Conservation (phyloP, 2,329 filamentous ascomycete genomes). For the Colletotrichum cuscutae region DNA sequence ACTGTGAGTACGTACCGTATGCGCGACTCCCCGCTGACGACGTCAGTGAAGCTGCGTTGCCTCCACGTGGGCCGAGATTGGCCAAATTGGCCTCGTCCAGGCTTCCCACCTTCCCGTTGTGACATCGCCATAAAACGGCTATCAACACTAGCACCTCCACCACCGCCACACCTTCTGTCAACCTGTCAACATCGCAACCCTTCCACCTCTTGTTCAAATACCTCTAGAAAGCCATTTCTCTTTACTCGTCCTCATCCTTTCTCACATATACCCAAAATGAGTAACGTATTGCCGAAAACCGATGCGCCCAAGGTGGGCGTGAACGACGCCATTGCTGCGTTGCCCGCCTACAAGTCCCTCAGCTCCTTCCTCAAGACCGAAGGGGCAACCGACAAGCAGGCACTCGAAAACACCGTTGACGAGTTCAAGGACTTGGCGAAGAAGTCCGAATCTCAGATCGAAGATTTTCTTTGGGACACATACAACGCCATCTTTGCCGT, state of each 20-base stretch:
- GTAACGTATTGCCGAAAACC: no score
- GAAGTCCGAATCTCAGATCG: conserved; percentile 17
- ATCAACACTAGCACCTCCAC: neutral
- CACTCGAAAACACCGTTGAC: conserved; percentile 26
- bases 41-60: conserved; percentile 30
- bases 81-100: neutral
- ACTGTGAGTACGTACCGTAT: accelerated
- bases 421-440: conserved; percentile 24
- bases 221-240: neutral
- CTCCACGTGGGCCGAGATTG: conserved; percentile 23
- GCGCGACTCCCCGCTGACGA: neutral
- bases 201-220: neutral
- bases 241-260: no score
- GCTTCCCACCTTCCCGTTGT: neutral
- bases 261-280: neutral
- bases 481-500: conserved; percentile 39
- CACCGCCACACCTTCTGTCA: neutral
- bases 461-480: conserved; percentile 37
- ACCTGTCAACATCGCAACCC: neutral
- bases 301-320: neutral
- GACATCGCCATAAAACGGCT: neutral
- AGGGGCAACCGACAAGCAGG: neutral
- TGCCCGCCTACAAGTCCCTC: conserved; percentile 27
- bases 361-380: conserved; percentile 7
- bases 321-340: conserved; percentile 7